Evolutionary conservation across 139 green algal genomes (phyloP).

Genomic region (Closterium sp.): DNA sequence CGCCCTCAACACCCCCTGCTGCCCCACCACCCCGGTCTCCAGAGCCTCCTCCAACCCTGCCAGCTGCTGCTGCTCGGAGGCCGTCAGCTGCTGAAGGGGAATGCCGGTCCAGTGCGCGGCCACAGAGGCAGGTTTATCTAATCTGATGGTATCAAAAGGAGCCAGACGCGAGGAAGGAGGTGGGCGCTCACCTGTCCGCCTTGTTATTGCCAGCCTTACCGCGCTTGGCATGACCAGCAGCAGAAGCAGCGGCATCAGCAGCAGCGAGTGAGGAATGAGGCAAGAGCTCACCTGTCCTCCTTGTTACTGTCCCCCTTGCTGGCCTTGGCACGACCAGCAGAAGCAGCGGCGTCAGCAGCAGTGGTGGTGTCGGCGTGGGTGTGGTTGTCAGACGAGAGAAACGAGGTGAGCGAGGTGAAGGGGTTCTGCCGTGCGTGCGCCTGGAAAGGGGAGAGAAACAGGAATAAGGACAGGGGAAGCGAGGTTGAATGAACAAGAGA

Average conservation of each 20-base stretch:
- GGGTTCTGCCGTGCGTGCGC: background rate
- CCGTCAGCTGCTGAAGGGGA: conserved; percentile 74
- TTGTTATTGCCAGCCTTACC: background rate
- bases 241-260: background rate
- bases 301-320: background rate
- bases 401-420: background rate
- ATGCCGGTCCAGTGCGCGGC: conserved; percentile 83
- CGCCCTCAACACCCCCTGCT: background rate
- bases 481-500: too few species aligned
- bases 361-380: background rate
- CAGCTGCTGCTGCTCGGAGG: conserved; percentile 65
- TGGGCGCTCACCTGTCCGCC: background rate
- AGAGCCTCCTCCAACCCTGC: background rate
- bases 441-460: background rate
- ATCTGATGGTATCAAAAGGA: conserved; percentile 55
- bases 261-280: background rate
- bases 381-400: background rate
- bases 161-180: background rate
- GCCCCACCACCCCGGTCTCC: background rate
- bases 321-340: background rate
- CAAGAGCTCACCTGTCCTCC: background rate
- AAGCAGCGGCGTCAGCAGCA: background rate
- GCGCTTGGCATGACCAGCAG: background rate
- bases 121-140: conserved; percentile 80
- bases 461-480: too few species aligned